Base-by-base conservation (phyloP, 208 protist species). In the Leishmania gerbilli region DNA sequence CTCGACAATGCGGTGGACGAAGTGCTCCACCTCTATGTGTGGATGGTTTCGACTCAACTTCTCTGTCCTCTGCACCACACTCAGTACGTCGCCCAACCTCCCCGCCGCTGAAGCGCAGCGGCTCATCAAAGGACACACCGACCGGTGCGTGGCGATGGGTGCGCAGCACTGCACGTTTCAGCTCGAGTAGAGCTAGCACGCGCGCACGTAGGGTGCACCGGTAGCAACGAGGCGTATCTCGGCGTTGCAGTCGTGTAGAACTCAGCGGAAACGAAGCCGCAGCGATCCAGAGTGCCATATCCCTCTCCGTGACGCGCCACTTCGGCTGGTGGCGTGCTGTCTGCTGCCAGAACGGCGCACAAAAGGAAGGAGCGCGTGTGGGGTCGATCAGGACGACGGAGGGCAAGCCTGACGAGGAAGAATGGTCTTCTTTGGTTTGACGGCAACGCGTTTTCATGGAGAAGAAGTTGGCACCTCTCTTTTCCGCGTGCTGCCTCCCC, bases 111-210 rank as follows among this genome's bases (percentile, higher is more conserved):
- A 82, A 64, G 77, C 77, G 47, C 77, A 76, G 74, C 53, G 74
- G n/a, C 64, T 78, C 58, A 58, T 85, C 37, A 77, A 79, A 53
- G 72, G 77, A 21, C 72, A 74, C 8, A 85, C 55, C 24, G 82
- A 81, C 49, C 77, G 82, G 15, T 85, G 51, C 65, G 56, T 79
- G 82, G 62, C 68, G 71, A 79, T 81, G 71, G 72, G 81, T 31
- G 55, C 74, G 71, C 77, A 81, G 69, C 72, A 85, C 82, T 79
- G 77, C 72, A 79, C 65, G 24, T 85, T 81, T 42, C 82, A 81
- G 53, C 60, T 77, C 0, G 77, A 79, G 71, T 79, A 79, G 37
- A 78, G 72, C 24, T 75, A 76, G 19, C 71, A 79, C 42, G 64
- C 64, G 6, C 62, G 77, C 60, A 79, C 55, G 6, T 64, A 79